A percentile compares a stretch with the other conserved stretches of the same genome.
phyloP scores from a whole-genome alignment of 2,329 filamentous ascomycete genomes.

The Grosmannia clavigera region DNA sequence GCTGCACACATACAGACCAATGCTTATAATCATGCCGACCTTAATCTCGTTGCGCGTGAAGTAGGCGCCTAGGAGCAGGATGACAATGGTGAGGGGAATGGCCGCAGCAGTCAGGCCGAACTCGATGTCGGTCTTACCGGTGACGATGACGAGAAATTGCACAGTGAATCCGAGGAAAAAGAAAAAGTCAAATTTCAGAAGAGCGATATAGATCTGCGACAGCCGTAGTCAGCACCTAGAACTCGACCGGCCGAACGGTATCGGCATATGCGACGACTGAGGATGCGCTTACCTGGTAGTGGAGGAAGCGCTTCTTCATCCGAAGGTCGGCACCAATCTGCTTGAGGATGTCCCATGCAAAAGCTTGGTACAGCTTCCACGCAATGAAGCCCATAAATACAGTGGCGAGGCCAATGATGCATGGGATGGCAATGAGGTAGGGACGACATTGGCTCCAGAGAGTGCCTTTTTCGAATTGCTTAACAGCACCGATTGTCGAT shows the following conservation, averaged over 20 bases:
- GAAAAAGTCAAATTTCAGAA: conserved; percentile 99
- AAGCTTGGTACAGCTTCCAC: conserved; percentile 96
- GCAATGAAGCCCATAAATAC: conserved; percentile 62
- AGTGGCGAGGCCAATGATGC: conserved; percentile 66
- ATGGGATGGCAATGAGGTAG: conserved; percentile 74
- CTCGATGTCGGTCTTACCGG: conserved; percentile 55
- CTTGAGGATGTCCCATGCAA: conserved; percentile 99
- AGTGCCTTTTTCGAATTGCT: conserved; percentile 16
- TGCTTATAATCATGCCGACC: conserved; percentile 62
- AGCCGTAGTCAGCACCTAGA: conserved; percentile 10
- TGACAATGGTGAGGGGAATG: conserved; percentile 79
- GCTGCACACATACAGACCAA: conserved; percentile 77
- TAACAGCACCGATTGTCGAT: conserved; percentile 29
- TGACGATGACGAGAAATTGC: conserved; percentile 91
- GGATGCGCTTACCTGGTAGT: conserved; percentile 63
- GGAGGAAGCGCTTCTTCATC: conserved; percentile 92
- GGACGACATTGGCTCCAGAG: conserved; percentile 62
- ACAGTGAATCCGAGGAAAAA: conserved; percentile 99
- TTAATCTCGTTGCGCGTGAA: conserved; percentile 77
- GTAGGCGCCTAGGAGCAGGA: conserved; percentile 73
- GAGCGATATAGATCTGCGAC: conserved; percentile 80
- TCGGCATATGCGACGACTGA: background rate
- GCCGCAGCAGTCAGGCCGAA: conserved; percentile 79
- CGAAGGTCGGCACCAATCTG: conserved; percentile 94
- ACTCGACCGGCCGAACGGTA: background rate